Evolutionary conservation across 345 rosid species (phyloP), one percentile per base, ranked within the genome.

Genomic region (Boechera retrofracta): DNA sequence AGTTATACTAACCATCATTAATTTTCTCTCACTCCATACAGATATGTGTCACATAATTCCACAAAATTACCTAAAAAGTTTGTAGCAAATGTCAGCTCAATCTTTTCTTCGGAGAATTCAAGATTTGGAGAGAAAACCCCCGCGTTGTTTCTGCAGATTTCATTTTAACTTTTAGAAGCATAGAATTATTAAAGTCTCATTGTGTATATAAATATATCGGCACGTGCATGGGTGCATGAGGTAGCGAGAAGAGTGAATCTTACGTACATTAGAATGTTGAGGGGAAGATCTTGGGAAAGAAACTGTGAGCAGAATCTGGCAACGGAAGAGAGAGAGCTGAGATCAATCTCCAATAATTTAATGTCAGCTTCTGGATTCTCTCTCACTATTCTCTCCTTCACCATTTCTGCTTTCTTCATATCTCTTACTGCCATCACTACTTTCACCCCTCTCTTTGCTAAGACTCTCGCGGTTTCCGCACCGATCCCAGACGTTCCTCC

Each of bases 401-500:
- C 77, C 69, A 83, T 76, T 51, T 48, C 83, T 24, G 97, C 98
- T 64, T 83, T 90, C 76, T 81, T 89, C 77, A 89, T 49, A 83
- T 94, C 88, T 81, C 98, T 92, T 33, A 93, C 97, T 61, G 97
- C 89, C 77, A 94, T 87, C 64, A 92, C 91, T 26, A 90, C 53
- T 79, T 95, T 80, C 71, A 89, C 87, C 10, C 98, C 97, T 82
- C 89, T 90, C 82, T 87, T 90, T 4, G 95, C 97, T 29, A 94
- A 69, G 10, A 89, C 95, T 72, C 90, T 92, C 2, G 93, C 93
- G 2, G 97, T 94, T 76, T 94, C 98, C 3, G 86, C 89, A 72
- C 98, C 98, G 39, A 94, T 92, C 0, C 98, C 98, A 7, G 98
- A 94, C 7, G 97, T 90, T 2, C 93, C 97, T 79, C 98, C 98